Evolutionary conservation across 2,329 filamentous ascomycete genomes (phyloP).

Genomic region (Plectosphaerella plurivora): DNA sequence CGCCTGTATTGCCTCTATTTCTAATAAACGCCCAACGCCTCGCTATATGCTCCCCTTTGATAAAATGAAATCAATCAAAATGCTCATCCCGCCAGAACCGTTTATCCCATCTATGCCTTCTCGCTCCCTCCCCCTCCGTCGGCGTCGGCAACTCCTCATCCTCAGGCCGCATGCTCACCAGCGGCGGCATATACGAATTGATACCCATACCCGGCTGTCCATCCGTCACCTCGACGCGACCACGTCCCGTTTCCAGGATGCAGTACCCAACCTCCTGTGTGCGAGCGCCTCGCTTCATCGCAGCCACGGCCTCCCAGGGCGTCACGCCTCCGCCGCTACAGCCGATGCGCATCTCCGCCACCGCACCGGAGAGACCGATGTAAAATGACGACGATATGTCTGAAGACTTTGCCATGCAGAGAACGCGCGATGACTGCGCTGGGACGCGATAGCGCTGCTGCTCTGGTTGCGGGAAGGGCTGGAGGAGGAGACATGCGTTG

Average conservation of each 20-base stretch:
- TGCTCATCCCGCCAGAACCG: not conserved
- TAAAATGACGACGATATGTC: constrained; percentile 44
- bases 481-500: constrained; percentile 42
- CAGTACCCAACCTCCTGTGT: constrained; percentile 7
- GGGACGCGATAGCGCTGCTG: constrained; percentile 13
- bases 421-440: constrained; percentile 25
- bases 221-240: not conserved
- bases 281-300: constrained; percentile 7
- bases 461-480: constrained; percentile 18
- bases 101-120: constrained; percentile 1
- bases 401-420: constrained; percentile 42
- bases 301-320: constrained; percentile 3
- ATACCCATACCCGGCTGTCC: not conserved
- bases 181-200: not conserved
- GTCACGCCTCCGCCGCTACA: not conserved
- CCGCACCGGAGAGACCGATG: constrained; percentile 41
- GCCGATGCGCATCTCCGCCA: constrained; percentile 34
- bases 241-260: constrained; percentile 9
- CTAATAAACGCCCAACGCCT: too few species aligned
- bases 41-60: too few species aligned
- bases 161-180: not conserved
- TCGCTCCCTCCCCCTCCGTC: not conserved
- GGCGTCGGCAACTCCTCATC: not conserved
- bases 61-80: not conserved
- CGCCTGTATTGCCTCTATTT: too few species aligned